These are phyloP conservation scores for Botrytis medusae DNA, from an alignment of 2,329 filamentous ascomycete genomes.

Conservation along the genomic window DNA sequence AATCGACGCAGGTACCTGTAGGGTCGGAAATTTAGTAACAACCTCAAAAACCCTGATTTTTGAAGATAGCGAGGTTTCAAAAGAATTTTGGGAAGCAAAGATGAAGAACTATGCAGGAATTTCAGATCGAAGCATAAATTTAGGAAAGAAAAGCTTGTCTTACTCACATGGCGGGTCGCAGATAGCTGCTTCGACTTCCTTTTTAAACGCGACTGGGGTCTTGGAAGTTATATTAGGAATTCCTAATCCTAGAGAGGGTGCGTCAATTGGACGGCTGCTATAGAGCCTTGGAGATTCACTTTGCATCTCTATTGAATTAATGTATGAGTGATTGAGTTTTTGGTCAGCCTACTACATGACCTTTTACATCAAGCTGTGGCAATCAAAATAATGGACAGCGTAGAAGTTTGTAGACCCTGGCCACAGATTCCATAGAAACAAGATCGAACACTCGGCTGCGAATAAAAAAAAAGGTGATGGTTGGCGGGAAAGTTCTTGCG, in stretches of 20 bases:
- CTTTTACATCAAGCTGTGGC: no score
- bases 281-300: not conserved
- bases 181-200: not conserved
- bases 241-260: not conserved
- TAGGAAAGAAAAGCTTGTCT: rapidly evolving
- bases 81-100: not conserved
- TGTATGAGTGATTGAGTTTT: not conserved
- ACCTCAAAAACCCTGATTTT: not conserved
- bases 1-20: not conserved
- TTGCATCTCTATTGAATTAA: not conserved
- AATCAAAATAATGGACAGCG: no score
- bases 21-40: not conserved
- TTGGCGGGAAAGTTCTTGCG: not conserved
- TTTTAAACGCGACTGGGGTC: rapidly evolving
- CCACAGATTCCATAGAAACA: no score
- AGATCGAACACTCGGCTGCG: no score
- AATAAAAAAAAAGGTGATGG: not conserved
- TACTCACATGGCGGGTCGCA: not conserved
- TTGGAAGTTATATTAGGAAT: not conserved
- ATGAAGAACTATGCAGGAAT: not conserved
- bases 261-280: not conserved
- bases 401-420: no score
- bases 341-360: not conserved
- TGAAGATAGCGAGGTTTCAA: not conserved
- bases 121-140: not conserved